These are phyloP conservation scores for Chalaropsis thielavioides DNA, from an alignment of 2,329 filamentous ascomycete species.

Conservation along the genomic window DNA sequence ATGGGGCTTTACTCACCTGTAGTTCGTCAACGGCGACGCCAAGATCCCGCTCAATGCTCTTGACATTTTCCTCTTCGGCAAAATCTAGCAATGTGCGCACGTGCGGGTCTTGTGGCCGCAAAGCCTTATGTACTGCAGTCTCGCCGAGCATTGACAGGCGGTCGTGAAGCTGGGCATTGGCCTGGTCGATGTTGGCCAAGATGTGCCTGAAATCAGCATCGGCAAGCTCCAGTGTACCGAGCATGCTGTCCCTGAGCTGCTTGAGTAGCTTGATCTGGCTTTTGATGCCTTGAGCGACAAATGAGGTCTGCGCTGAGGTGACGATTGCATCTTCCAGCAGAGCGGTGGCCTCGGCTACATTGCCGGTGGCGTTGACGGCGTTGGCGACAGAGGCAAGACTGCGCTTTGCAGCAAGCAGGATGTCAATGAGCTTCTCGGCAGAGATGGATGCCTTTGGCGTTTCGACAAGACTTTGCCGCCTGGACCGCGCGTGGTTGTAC, in stretches of 20 bases:
- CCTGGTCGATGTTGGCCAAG: constrained; percentile 50
- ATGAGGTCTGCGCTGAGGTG: constrained; percentile 53
- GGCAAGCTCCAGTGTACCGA: constrained; percentile 41
- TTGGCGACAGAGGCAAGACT: constrained; percentile 71
- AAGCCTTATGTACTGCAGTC: constrained; percentile 48
- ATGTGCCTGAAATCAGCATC: constrained; percentile 47
- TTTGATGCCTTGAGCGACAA: constrained; percentile 47
- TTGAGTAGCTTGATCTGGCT: constrained; percentile 40
- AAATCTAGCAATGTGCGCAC: constrained; percentile 58
- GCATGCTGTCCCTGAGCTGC: constrained; percentile 37
- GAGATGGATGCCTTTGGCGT: not conserved
- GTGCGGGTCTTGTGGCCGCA: constrained; percentile 44
- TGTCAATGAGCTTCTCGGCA: constrained; percentile 66
- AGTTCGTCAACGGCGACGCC: constrained; percentile 58
- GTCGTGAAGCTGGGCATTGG: constrained; percentile 47
- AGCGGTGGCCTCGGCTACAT: constrained; percentile 65
- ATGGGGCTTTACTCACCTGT: constrained; percentile 34
- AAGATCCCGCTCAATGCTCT: constrained; percentile 48
- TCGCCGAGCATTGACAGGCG: constrained; percentile 52
- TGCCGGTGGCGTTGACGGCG: constrained; percentile 65
- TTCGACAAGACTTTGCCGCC: constrained; percentile 14
- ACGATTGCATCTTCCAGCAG: constrained; percentile 68
- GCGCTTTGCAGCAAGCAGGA: constrained; percentile 76
- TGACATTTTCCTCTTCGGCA: constrained; percentile 57
- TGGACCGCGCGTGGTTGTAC: constrained; percentile 1